Evolutionary conservation across 257 asterid genomes (phyloP).

Genomic region (Forsythia suspensa): DNA sequence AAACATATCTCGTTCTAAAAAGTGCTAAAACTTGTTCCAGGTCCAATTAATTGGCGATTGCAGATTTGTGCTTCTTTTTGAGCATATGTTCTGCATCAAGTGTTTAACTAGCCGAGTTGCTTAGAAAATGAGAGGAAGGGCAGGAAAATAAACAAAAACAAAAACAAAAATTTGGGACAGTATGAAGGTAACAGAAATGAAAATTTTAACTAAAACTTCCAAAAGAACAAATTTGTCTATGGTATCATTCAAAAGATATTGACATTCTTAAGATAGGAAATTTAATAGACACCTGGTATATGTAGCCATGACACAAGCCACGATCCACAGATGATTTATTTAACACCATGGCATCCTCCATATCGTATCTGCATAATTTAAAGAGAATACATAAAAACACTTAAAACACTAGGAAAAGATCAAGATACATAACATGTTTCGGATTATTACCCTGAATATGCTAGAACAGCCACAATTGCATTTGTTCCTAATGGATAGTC

Average conservation of each 20-base stretch:
- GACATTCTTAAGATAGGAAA: conserved; percentile 10
- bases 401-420: conserved; percentile 10
- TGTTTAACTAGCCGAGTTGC: conserved; percentile 3
- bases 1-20: neutral
- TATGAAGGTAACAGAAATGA: neutral
- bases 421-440: conserved; percentile 8
- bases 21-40: neutral
- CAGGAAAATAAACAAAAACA: no score
- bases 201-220: neutral
- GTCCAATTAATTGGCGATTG: neutral
- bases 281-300: conserved; percentile 68
- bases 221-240: neutral
- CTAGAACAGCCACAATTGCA: conserved; percentile 96
- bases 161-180: no score
- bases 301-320: conserved; percentile 90
- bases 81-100: neutral
- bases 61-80: neutral
- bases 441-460: conserved; percentile 85
- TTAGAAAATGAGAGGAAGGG: conserved; percentile 4
- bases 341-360: conserved; percentile 98
- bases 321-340: conserved; percentile 98
- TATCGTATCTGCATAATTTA: conserved; percentile 69
- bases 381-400: conserved; percentile 22
- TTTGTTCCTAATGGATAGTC: conserved; percentile 92
- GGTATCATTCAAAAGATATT: conserved; percentile 8